Conservation (phyloP, 2,329 filamentous ascomycete species). For the Hypomyces perniciosus region DNA sequence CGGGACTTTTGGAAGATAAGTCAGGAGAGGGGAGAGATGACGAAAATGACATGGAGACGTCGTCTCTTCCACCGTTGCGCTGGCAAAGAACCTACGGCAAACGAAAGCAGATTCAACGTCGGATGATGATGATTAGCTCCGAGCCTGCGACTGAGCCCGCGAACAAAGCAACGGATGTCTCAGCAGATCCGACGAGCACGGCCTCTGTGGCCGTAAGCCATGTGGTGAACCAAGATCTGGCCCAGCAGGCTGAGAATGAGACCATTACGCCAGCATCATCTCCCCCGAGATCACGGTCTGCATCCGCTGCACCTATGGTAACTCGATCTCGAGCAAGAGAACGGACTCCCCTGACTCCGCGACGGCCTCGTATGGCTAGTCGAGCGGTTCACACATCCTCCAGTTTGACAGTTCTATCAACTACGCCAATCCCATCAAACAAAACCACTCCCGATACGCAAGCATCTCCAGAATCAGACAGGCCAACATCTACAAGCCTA, state of each 20-base stretch:
- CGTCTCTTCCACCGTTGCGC: conserved; percentile 4
- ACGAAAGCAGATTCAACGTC: conserved; percentile 2
- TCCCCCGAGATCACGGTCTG: background rate
- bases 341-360: conserved; percentile 19
- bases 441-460: conserved; percentile 32
- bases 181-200: background rate
- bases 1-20: conserved; percentile 24
- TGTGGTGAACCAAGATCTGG: background rate
- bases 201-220: background rate
- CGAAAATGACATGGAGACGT: conserved; percentile 12
- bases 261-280: background rate
- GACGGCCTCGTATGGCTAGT: conserved; percentile 12
- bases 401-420: conserved; percentile 34
- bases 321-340: conserved; percentile 14
- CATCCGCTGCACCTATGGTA: background rate
- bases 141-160: conserved; percentile 3
- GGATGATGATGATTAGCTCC: background rate
- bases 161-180: background rate
- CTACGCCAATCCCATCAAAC: conserved; percentile 33
- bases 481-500: conserved; percentile 17
- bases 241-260: background rate
- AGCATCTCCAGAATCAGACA: conserved; percentile 23
- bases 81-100: conserved; percentile 5
- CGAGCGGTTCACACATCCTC: conserved; percentile 26
- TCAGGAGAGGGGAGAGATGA: conserved; percentile 8